phyloP scores from a whole-genome alignment of 1,284 basidiomycete species.

The Golubevia pallescens region DNA sequence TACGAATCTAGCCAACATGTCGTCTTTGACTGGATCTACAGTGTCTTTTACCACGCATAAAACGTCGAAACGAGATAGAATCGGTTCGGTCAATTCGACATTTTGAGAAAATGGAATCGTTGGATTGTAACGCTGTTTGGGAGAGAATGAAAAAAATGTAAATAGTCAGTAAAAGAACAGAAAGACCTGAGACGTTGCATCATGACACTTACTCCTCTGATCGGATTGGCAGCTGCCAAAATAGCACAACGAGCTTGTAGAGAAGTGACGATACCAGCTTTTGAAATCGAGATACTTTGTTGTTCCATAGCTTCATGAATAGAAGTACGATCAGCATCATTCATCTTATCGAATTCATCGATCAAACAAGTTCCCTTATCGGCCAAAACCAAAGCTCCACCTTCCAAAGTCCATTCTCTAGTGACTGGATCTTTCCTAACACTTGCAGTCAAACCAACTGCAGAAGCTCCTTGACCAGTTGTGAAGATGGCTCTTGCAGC shows the following conservation, averaged over 20 bases:
- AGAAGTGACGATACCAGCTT: constrained; percentile 96
- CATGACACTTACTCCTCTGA: constrained; percentile 70
- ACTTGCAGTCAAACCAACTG: constrained; percentile 96
- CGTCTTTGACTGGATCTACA: constrained; percentile 95
- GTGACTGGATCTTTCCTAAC: constrained; percentile 97
- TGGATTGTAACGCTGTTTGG: constrained; percentile 50
- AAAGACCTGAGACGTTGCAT: too few species aligned
- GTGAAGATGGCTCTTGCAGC: constrained; percentile 96
- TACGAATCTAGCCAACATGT: constrained; percentile 93
- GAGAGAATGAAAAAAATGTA: neutral
- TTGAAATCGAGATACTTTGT: constrained; percentile 98
- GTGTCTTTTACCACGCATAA: constrained; percentile 97
- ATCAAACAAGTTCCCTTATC: constrained; percentile 99
- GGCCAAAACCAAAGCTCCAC: constrained; percentile 93
- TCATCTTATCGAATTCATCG: constrained; percentile 99
- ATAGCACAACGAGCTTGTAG: constrained; percentile 97
- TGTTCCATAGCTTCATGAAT: constrained; percentile 99
- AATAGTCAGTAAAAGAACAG: neutral
- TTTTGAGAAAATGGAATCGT: constrained; percentile 86
- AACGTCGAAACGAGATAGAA: constrained; percentile 97
- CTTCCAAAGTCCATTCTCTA: constrained; percentile 97
- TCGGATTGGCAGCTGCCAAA: constrained; percentile 95
- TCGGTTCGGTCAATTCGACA: constrained; percentile 97
- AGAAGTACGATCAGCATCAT: constrained; percentile 84
- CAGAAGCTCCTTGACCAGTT: constrained; percentile 95